Percentiles rank a stretch among this genome's conserved stretches.
These are phyloP conservation scores for Xylariaceae sp. DNA, from an alignment of 2,329 filamentous ascomycete genomes.

Conservation along the genomic window DNA sequence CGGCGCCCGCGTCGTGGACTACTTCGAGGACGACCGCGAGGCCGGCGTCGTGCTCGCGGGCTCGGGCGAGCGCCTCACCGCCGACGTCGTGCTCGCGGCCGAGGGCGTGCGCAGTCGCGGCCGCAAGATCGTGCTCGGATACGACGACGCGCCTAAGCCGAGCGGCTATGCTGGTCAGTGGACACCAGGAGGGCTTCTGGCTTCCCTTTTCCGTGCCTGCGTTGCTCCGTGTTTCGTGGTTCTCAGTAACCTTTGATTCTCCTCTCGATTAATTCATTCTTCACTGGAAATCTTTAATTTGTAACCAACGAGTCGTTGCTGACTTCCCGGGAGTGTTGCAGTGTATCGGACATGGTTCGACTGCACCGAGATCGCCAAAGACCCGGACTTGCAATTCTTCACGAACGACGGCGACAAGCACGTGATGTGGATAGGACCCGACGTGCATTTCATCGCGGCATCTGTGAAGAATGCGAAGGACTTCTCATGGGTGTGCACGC, in stretches of 20 bases:
- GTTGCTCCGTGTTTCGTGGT: too few relatives aligned
- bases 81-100: slow-evolving; percentile 37
- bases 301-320: too few relatives aligned
- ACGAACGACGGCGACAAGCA: slow-evolving; percentile 44
- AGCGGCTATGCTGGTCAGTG: slow-evolving; percentile 38
- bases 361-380: slow-evolving; percentile 35
- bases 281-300: too few relatives aligned
- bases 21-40: slow-evolving; percentile 31
- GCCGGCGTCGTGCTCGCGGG: slow-evolving; percentile 17
- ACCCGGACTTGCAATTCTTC: slow-evolving; percentile 34
- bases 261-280: too few relatives aligned
- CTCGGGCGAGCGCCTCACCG: slow-evolving; percentile 23
- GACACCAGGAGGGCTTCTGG: too few relatives aligned
- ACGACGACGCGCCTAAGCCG: slow-evolving; percentile 33
- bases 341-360: slow-evolving; percentile 39
- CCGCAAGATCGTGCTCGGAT: slow-evolving; percentile 37
- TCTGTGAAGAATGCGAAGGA: slow-evolving; percentile 44
- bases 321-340: too few relatives aligned
- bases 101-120: slow-evolving; percentile 40
- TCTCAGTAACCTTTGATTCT: too few relatives aligned
- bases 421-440: slow-evolving; percentile 43
- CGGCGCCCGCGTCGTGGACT: slow-evolving; percentile 35
- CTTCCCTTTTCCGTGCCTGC: too few relatives aligned
- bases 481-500: slow-evolving; percentile 48
- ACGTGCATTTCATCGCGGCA: slow-evolving; percentile 45